These are phyloP conservation scores for Coix lacrymajobi DNA, from an alignment of 176 grass and related monocot genomes.

Conservation along the genomic window DNA sequence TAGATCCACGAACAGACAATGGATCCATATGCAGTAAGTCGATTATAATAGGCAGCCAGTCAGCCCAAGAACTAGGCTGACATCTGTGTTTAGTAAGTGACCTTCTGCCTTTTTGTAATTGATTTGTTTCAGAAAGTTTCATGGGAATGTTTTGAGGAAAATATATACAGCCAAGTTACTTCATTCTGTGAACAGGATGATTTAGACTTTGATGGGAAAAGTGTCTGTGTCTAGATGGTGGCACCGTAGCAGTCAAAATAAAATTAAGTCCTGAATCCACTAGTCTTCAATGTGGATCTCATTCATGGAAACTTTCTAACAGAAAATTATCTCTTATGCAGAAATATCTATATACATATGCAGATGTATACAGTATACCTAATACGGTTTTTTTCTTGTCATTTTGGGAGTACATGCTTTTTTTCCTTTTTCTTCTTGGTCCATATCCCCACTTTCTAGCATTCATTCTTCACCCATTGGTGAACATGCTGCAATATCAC, in stretches of 20 bases:
- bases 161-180: background rate
- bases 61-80: background rate
- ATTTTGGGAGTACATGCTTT: background rate
- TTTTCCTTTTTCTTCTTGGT: slow-evolving; percentile 5
- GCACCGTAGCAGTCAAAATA: background rate
- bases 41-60: background rate
- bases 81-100: background rate
- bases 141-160: background rate
- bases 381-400: background rate
- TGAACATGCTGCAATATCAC: background rate
- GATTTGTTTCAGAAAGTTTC: background rate
- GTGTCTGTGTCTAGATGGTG: background rate
- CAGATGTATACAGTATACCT: background rate
- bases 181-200: background rate
- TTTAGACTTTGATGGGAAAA: background rate
- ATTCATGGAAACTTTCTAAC: background rate
- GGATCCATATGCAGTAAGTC: background rate
- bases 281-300: too few relatives aligned
- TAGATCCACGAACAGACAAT: background rate
- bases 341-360: background rate
- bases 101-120: background rate
- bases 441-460: slow-evolving; percentile 10
- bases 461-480: background rate
- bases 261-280: background rate
- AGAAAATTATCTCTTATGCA: background rate